A percentile compares a stretch with the other conserved stretches of the same genome.
phyloP scores from a whole-genome alignment of 345 rosid genomes.

The Geranium brycei region DNA sequence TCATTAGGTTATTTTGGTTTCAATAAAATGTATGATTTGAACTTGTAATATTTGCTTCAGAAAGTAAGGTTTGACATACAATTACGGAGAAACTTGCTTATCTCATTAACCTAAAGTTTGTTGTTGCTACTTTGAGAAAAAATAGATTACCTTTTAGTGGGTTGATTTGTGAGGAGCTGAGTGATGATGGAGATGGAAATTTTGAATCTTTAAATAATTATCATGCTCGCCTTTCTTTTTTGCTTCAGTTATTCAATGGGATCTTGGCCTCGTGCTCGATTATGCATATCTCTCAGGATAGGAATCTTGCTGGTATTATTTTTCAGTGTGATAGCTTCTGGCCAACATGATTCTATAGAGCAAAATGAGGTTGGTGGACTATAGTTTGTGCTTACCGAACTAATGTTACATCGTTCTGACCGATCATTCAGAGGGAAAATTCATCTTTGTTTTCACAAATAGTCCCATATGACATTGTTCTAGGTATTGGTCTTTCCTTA shows the following conservation, averaged over 20 bases:
- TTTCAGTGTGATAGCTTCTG: conserved; percentile 6
- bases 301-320: conserved; percentile 17
- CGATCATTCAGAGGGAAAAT: too few species aligned
- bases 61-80: not conserved
- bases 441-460: too few species aligned
- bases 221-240: not conserved
- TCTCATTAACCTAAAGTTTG: not conserved
- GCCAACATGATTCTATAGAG: conserved; percentile 9
- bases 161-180: not conserved
- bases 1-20: too few species aligned
- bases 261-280: not conserved
- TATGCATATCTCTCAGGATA: conserved; percentile 4
- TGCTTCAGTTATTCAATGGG: conserved; percentile 20
- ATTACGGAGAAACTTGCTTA: not conserved
- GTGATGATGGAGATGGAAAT: not conserved
- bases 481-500: not conserved
- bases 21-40: not conserved
- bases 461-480: too few species aligned
- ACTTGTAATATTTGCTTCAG: not conserved
- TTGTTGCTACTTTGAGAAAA: not conserved
- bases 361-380: conserved; percentile 18
- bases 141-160: not conserved
- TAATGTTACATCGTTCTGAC: too few species aligned
- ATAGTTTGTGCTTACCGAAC: not conserved
- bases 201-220: not conserved